A percentile compares a stretch with the other conserved stretches of the same genome.
Evolutionary conservation across 352 stramenopile genomes (phyloP).

Genomic region (Phytophthora pluvialis): DNA sequence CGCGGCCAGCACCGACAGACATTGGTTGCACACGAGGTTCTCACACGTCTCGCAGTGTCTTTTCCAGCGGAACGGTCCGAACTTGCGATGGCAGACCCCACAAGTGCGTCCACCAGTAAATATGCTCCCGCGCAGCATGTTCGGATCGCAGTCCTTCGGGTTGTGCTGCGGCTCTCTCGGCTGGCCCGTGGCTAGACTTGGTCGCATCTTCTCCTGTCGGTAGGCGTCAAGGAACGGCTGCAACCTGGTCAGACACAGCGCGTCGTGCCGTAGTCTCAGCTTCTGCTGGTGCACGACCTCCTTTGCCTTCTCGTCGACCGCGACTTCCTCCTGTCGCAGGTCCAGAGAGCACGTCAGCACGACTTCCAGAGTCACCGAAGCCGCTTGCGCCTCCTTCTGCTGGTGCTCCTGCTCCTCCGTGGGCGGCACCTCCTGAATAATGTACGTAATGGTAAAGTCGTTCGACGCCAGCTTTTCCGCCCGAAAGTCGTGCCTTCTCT

Average conservation of each 20-base stretch:
- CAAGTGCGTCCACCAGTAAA: constrained; percentile 40
- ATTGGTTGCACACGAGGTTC: constrained; percentile 66
- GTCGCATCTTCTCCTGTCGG: constrained; percentile 40
- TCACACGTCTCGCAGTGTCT: constrained; percentile 68
- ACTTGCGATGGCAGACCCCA: constrained; percentile 63
- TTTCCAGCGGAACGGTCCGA: constrained; percentile 82
- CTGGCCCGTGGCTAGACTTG: not conserved
- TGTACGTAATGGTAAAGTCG: constrained; percentile 75
- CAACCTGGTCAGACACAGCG: constrained; percentile 61
- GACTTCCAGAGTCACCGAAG: constrained; percentile 67
- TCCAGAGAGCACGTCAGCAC: constrained; percentile 57
- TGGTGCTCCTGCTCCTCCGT: not conserved
- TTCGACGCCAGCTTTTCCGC: constrained; percentile 40
- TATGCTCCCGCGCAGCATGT: constrained; percentile 25
- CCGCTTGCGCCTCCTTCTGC: constrained; percentile 14
- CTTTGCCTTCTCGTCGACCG: constrained; percentile 26
- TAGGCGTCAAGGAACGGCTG: constrained; percentile 59
- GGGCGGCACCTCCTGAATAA: constrained; percentile 56
- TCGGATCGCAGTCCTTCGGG: constrained; percentile 38
- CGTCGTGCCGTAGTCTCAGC: constrained; percentile 58
- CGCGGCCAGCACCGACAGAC: constrained; percentile 63
- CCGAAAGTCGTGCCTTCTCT: constrained; percentile 48
- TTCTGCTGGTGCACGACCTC: constrained; percentile 42
- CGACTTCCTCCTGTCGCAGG: constrained; percentile 1
- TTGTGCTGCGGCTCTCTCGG: constrained; percentile 28